A percentile compares a stretch with the other conserved stretches of the same genome.
Evolutionary conservation across 1,284 basidiomycete species (phyloP).

Genomic region (Flammula alnicola): DNA sequence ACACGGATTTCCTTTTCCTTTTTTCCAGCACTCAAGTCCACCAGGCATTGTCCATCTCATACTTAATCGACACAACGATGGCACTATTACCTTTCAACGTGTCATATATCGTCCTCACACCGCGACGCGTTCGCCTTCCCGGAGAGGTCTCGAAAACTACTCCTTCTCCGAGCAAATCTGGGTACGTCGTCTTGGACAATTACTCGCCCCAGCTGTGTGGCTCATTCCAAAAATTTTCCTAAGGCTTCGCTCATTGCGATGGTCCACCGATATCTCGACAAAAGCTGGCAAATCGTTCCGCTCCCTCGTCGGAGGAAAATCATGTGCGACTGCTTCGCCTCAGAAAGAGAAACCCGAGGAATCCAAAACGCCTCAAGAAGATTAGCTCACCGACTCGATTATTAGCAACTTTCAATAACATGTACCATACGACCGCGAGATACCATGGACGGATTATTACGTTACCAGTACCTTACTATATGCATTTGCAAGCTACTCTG

Average conservation of each 20-base stretch:
- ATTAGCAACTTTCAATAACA: background rate
- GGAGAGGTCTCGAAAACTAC: slow-evolving; percentile 29
- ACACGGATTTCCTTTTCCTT: background rate
- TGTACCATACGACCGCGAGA: slow-evolving; percentile 4
- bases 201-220: background rate
- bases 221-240: slow-evolving; percentile 3
- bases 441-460: background rate
- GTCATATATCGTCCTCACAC: slow-evolving; percentile 48
- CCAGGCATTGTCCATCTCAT: background rate
- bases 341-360: background rate
- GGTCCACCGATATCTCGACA: slow-evolving; percentile 28
- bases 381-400: background rate
- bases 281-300: slow-evolving; percentile 29
- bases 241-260: slow-evolving; percentile 19
- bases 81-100: slow-evolving; percentile 40
- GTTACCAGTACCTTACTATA: background rate
- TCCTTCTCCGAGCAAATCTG: slow-evolving; percentile 22
- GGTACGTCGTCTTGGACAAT: slow-evolving; percentile 16
- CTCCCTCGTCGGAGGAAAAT: slow-evolving; percentile 21
- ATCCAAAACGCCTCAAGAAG: background rate
- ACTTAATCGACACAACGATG: slow-evolving; percentile 11
- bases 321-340: slow-evolving; percentile 2
- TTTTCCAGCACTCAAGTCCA: background rate
- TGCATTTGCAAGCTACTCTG: too few relatives aligned
- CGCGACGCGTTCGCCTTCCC: slow-evolving; percentile 46